phyloP scores from a whole-genome alignment of 2,329 filamentous ascomycete species.

The Pseudogymnoascus destructans region DNA sequence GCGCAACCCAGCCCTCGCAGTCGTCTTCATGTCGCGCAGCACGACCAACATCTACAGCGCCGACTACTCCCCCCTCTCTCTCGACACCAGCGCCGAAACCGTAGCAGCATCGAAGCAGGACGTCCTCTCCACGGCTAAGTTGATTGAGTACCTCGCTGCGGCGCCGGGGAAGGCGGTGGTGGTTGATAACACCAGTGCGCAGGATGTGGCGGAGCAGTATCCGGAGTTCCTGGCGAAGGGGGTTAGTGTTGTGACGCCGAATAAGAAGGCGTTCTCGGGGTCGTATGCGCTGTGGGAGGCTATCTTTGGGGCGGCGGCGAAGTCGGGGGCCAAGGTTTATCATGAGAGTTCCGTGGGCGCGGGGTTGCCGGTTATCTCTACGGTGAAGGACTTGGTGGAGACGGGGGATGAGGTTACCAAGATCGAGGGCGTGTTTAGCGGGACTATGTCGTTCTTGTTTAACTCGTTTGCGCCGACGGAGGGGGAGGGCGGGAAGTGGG shows the following conservation, averaged over 20 bases:
- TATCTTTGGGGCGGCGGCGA: constrained; percentile 63
- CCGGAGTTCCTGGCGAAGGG: constrained; percentile 68
- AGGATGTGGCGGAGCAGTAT: constrained; percentile 72
- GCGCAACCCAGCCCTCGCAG: constrained; percentile 42
- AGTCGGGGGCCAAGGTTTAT: constrained; percentile 69
- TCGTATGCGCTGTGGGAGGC: constrained; percentile 70
- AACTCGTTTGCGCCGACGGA: constrained; percentile 84
- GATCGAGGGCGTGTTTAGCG: constrained; percentile 95
- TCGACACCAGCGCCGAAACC: constrained; percentile 46
- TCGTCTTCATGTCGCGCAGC: constrained; percentile 78
- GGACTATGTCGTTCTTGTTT: constrained; percentile 96
- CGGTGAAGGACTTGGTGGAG: constrained; percentile 82
- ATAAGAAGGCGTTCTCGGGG: constrained; percentile 95
- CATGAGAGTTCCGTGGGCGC: constrained; percentile 93
- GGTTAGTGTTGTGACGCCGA: constrained; percentile 86
- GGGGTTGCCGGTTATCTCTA: constrained; percentile 84
- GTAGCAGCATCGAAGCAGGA: constrained; percentile 51
- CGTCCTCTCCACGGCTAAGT: constrained; percentile 53
- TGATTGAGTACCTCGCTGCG: constrained; percentile 63
- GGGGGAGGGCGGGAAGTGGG: constrained; percentile 70
- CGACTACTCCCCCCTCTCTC: constrained; percentile 55
- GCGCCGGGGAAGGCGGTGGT: constrained; percentile 70
- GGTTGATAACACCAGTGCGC: constrained; percentile 91
- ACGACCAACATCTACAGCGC: constrained; percentile 66
- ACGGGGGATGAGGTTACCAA: constrained; percentile 84